Evolutionary conservation across 1,284 basidiomycete species (phyloP), one percentile per base, ranked within the genome.

Genomic region (Pseudozyma hubeiensis): DNA sequence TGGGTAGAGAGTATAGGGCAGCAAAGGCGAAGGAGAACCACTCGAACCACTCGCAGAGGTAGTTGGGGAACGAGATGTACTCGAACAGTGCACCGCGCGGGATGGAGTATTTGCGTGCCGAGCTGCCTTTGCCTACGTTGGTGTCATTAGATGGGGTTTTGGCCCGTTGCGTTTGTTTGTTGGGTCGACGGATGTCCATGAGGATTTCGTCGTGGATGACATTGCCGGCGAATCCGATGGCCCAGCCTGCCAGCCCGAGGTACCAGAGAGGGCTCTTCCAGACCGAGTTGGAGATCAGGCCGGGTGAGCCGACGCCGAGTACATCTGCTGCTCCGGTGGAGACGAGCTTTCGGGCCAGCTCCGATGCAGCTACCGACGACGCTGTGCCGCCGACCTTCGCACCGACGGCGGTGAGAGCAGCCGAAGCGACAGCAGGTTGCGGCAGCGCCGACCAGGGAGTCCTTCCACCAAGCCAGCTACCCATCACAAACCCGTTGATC

Each of bases 61-160:
- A 97, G 85, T 97, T 94, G 2, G 94, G 94, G 85, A 90, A 95
- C n/a, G 93, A 93, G 73, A 97, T 87, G 81, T 88, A 90, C 50
- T 85, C 81, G 87, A 92, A 97, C 34, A 96, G 86, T 5, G 90
- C 89, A 0, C 93, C 94, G 54, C 90, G 87, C 0, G 94, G 94
- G 67, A 97, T 90, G 5, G 89, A 89, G 83, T 97, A 97, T 84
- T 90, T 87, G 60, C 86, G 85, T 47, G 84, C 80, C 70, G 79
- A 78, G 8, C 80, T 76, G 19, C 83, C 75, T 31, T 80, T 77
- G 7, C 60, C 63, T 6, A 65, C 58, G 30, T 45, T 47, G 72
- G 78, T 53, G 17, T 47, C 51, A 17, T 44, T 37, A 4, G 24
- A n/a, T 4, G 61, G 49, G 24, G 48, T 41, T n/a, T 14, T 37